Evolutionary conservation across 352 stramenopile genomes (phyloP).

Genomic region (Pythium aristosporum): DNA sequence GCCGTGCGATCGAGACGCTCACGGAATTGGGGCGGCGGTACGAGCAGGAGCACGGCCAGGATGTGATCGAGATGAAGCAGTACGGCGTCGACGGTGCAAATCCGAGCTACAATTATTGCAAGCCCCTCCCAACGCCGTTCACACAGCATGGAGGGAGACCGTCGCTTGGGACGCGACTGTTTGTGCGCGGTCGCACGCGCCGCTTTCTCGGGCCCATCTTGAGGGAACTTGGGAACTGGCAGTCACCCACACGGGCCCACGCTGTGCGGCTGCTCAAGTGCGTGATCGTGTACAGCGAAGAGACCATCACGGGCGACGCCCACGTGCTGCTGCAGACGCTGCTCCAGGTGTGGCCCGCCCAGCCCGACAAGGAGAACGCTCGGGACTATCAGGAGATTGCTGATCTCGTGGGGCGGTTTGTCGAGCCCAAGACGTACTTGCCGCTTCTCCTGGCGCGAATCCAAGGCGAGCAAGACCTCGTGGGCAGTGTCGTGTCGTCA

Average conservation of each 20-base stretch:
- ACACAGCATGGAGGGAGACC: conserved; percentile 42
- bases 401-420: conserved; percentile 62
- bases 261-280: conserved; percentile 88
- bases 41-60: conserved; percentile 65
- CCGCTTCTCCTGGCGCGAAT: conserved; percentile 59
- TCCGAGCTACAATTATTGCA: conserved; percentile 82
- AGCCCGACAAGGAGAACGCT: conserved; percentile 3
- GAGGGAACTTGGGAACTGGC: conserved; percentile 92
- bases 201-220: conserved; percentile 90
- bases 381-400: conserved; percentile 33
- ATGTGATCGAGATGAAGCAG: conserved; percentile 93
- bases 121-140: conserved; percentile 83
- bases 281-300: conserved; percentile 92
- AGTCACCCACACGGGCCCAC: conserved; percentile 71
- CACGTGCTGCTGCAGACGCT: conserved; percentile 76
- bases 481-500: conserved; percentile 28
- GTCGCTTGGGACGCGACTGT: conserved; percentile 89
- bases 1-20: conserved; percentile 73
- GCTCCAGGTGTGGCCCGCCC: conserved; percentile 45
- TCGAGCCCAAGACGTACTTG: conserved; percentile 64
- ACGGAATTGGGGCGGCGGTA: conserved; percentile 55
- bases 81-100: conserved; percentile 93
- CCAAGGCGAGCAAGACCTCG: conserved; percentile 47
- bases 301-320: conserved; percentile 91
- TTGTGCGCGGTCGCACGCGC: conserved; percentile 86